Percentiles rank a stretch among this genome's conserved stretches.
These are phyloP conservation scores for Aspergillus conjunctus DNA, from an alignment of 495 filamentous ascomycete genomes.

Conservation along the genomic window DNA sequence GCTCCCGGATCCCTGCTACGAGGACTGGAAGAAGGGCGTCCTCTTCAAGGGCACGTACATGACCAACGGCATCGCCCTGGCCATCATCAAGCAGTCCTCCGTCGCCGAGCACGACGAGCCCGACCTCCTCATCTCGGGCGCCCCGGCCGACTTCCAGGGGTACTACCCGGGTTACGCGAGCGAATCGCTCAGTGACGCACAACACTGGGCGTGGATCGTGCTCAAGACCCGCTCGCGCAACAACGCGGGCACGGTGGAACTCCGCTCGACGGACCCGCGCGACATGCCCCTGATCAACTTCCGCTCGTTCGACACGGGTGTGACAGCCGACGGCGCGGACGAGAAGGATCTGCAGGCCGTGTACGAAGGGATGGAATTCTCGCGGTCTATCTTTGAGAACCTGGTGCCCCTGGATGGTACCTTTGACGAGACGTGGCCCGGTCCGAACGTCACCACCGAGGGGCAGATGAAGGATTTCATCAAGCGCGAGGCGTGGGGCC, in stretches of 20 bases:
- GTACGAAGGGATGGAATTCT: slow-evolving; percentile 48
- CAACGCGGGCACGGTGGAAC: slow-evolving; percentile 52
- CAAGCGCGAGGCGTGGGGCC: slow-evolving; percentile 57
- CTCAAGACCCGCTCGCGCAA: slow-evolving; percentile 58
- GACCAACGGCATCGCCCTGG: slow-evolving; percentile 48
- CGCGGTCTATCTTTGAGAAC: slow-evolving; percentile 42
- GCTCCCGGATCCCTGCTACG: slow-evolving; percentile 50
- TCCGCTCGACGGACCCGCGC: slow-evolving; percentile 53
- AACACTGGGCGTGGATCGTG: slow-evolving; percentile 52
- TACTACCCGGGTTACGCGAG: slow-evolving; percentile 41
- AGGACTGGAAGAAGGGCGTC: slow-evolving; percentile 53
- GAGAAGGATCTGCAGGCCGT: slow-evolving; percentile 42
- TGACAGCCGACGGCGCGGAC: slow-evolving; percentile 39
- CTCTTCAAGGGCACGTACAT: slow-evolving; percentile 53
- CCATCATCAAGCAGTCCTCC: slow-evolving; percentile 48
- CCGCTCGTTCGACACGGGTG: slow-evolving; percentile 54
- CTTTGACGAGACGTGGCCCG: slow-evolving; percentile 51
- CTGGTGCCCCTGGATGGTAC: slow-evolving; percentile 23
- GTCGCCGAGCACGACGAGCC: slow-evolving; percentile 40
- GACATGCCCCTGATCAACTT: slow-evolving; percentile 59
- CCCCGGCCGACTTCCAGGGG: slow-evolving; percentile 51
- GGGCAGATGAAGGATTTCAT: slow-evolving; percentile 52
- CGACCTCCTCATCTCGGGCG: slow-evolving; percentile 57
- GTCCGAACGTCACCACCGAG: slow-evolving; percentile 37
- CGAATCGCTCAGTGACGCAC: slow-evolving; percentile 30